phyloP scores from a whole-genome alignment of 2,329 filamentous ascomycete species.

The Fusarium sp. region DNA sequence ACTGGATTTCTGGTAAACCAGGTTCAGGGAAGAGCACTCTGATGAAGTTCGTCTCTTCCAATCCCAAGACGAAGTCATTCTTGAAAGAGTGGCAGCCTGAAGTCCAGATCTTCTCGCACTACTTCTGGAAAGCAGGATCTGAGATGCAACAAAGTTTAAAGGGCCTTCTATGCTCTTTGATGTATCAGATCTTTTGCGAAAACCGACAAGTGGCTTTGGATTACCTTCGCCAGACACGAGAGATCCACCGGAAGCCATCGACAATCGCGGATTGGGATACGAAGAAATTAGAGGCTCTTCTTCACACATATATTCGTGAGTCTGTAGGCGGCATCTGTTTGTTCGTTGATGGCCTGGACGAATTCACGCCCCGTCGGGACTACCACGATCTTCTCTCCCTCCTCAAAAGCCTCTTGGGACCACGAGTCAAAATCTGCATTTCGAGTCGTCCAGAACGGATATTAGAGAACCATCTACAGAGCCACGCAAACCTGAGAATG shows the following conservation, averaged over 20 bases:
- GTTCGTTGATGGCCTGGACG: constrained; percentile 36
- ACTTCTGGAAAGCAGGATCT: constrained; percentile 48
- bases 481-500: background rate
- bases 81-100: constrained; percentile 36
- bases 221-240: background rate
- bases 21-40: constrained; percentile 50
- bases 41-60: constrained; percentile 44
- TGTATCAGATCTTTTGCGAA: background rate
- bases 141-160: constrained; percentile 40
- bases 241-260: background rate
- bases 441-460: background rate
- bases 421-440: background rate
- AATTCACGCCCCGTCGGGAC: background rate
- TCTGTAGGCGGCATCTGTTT: constrained; percentile 13
- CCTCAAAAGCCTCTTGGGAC: background rate
- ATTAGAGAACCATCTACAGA: background rate
- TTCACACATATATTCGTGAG: background rate
- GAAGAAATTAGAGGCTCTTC: background rate
- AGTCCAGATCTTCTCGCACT: constrained; percentile 37
- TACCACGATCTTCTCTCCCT: background rate
- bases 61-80: constrained; percentile 15
- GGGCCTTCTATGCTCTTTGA: constrained; percentile 21
- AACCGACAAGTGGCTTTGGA: background rate
- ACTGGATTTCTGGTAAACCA: constrained; percentile 49
- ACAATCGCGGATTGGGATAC: constrained; percentile 26